A percentile compares a stretch with the other conserved stretches of the same genome.
phyloP scores from a whole-genome alignment of 208 protist genomes.

The Herpetomonas muscarum region DNA sequence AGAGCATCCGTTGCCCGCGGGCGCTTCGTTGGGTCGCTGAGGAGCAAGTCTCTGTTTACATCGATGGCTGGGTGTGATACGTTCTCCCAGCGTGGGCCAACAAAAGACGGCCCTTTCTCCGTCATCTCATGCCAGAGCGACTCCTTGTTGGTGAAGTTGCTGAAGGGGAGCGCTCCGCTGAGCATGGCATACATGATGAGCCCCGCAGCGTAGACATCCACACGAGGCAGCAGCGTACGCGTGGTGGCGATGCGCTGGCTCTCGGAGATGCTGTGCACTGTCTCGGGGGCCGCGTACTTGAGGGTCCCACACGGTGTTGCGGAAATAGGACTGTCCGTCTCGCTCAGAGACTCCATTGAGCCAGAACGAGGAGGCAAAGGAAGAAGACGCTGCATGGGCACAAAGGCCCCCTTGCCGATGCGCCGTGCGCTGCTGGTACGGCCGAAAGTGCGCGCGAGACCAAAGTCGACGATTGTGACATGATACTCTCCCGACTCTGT shows the following conservation, averaged over 20 bases:
- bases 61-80: slow-evolving; percentile 52
- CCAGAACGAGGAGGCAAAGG: slow-evolving; percentile 8
- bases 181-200: slow-evolving; percentile 86
- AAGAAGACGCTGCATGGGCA: slow-evolving; percentile 5
- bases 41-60: slow-evolving; percentile 41
- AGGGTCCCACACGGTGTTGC: slow-evolving; percentile 84
- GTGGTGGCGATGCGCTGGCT: slow-evolving; percentile 60
- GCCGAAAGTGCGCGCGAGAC: slow-evolving; percentile 45
- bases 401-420: slow-evolving; percentile 3
- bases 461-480: slow-evolving; percentile 84
- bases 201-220: slow-evolving; percentile 76
- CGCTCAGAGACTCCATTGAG: slow-evolving; percentile 28
- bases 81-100: slow-evolving; percentile 47
- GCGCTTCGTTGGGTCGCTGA: slow-evolving; percentile 41
- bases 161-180: slow-evolving; percentile 69
- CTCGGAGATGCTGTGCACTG: slow-evolving; percentile 61
- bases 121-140: slow-evolving; percentile 62
- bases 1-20: slow-evolving; percentile 53
- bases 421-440: neutral
- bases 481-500: slow-evolving; percentile 22
- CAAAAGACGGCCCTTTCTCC: slow-evolving; percentile 51
- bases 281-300: slow-evolving; percentile 82
- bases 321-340: slow-evolving; percentile 73
- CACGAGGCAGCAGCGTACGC: slow-evolving; percentile 44
- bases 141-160: slow-evolving; percentile 53